These are phyloP conservation scores for Fonsecaea monophora DNA, from an alignment of 2,329 filamentous ascomycete genomes.

Conservation along the genomic window DNA sequence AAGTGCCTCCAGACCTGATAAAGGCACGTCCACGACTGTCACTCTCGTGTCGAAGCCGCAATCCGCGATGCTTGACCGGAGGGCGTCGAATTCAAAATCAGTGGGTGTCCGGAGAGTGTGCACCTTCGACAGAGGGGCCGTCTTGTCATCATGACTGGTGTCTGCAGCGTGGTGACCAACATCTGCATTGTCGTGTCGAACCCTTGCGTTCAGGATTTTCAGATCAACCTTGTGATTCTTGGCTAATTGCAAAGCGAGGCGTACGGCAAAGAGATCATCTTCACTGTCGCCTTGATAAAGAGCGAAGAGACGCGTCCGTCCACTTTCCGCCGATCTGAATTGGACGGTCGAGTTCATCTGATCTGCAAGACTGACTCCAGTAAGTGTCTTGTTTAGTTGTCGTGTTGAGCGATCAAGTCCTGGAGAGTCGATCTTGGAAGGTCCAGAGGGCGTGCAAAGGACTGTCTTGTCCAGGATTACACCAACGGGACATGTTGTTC, in stretches of 20 bases:
- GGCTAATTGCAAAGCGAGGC: slow-evolving; percentile 82
- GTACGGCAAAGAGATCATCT: slow-evolving; percentile 81
- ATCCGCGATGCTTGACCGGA: slow-evolving; percentile 18
- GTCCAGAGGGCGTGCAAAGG: slow-evolving; percentile 22
- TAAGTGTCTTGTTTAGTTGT: slow-evolving; percentile 58
- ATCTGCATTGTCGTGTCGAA: slow-evolving; percentile 12
- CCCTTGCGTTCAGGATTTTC: slow-evolving; percentile 28
- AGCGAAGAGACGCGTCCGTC: slow-evolving; percentile 74
- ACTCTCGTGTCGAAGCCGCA: slow-evolving; percentile 16
- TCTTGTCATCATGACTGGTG: slow-evolving; percentile 9
- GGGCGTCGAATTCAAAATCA: slow-evolving; percentile 28
- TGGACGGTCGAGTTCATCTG: slow-evolving; percentile 30
- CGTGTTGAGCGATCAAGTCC: slow-evolving; percentile 43
- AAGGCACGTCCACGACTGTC: slow-evolving; percentile 24
- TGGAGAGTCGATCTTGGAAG: slow-evolving; percentile 17
- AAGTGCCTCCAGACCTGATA: slow-evolving; percentile 43
- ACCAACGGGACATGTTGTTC: slow-evolving; percentile 68
- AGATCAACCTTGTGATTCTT: slow-evolving; percentile 71
- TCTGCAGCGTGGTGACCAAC: slow-evolving; percentile 1
- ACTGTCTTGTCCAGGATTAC: slow-evolving; percentile 72
- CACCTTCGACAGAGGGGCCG: background rate
- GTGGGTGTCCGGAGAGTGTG: slow-evolving; percentile 5
- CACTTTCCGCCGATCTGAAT: slow-evolving; percentile 47
- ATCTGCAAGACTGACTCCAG: slow-evolving; percentile 61
- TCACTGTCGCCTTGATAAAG: slow-evolving; percentile 78